Base-by-base conservation (phyloP, 2,329 filamentous ascomycete species). In the Alternaria arborescens region DNA sequence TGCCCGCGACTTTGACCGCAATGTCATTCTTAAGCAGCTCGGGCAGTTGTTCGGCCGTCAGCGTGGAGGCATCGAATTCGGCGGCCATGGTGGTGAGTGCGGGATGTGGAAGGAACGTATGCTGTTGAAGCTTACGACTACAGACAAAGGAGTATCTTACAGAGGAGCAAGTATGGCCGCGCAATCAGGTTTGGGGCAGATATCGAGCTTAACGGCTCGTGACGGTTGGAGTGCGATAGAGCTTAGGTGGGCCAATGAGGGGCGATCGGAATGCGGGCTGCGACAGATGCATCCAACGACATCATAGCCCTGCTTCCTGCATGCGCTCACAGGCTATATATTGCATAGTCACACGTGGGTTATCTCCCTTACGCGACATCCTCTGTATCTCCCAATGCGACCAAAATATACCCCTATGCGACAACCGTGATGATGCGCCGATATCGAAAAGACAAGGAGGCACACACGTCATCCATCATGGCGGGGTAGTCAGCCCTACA, bases 1-100 rank as follows among this genome's bases (percentile, higher is more conserved):
- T 81, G 41, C 93, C 94, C 10, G 92, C 93, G 41, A 97, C 86
- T 79, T 97, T 97, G 80, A 97, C 91, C 73, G 90, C 89, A 52
- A 81, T 85, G 79, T 97, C 93, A 75, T 89, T 71, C 66, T 86
- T 82, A 62, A 95, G 88, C 52, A 94, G 80, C 56, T 85, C 77
- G 22, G 89, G 85, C 59, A 97, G 85, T 64, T 87, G 84, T 52
- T 89, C 86, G 66, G 85, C 77, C 24, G 90, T 93, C 68, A 91
- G 78, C 58, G 79, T 72, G 52, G 71, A 63, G 61, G 71, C 61
- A 48, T 71, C 58, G 32, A 56, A 52, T 47, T 67, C 52, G 48
- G 60, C 48, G 4, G 60, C 41, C 66, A 68, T 68, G 58, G 38
- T 58, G 56, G 11, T 36, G 26, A 38, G n/a, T 36, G 44, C 3